These are phyloP conservation scores for Lachnellula hyalina DNA, from an alignment of 2,329 filamentous ascomycete species.

Conservation along the genomic window DNA sequence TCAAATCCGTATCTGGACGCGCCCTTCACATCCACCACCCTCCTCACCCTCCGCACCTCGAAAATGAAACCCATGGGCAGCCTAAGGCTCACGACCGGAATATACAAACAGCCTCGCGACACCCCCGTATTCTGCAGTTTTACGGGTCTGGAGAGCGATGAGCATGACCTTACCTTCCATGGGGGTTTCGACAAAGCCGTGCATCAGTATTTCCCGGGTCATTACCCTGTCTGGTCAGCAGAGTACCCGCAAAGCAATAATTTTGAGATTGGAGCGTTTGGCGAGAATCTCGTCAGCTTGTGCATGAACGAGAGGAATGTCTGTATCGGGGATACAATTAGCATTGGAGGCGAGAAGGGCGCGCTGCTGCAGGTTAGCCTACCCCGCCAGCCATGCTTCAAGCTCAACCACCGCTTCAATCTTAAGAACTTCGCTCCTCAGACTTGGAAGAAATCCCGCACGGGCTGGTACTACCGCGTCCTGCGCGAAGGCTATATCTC, in stretches of 20 bases:
- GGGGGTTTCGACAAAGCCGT: slow-evolving; percentile 60
- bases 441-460: slow-evolving; percentile 51
- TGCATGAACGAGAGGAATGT: slow-evolving; percentile 59
- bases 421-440: slow-evolving; percentile 56
- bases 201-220: slow-evolving; percentile 49
- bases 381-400: slow-evolving; percentile 61
- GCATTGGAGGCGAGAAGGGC: slow-evolving; percentile 39
- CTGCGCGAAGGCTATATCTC: slow-evolving; percentile 48
- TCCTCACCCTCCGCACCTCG: slow-evolving; percentile 53
- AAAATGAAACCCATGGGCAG: slow-evolving; percentile 50
- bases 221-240: slow-evolving; percentile 50
- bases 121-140: slow-evolving; percentile 16
- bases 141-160: slow-evolving; percentile 50
- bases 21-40: slow-evolving; percentile 26
- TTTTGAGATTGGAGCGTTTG: slow-evolving; percentile 56
- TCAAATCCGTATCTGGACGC: slow-evolving; percentile 12
- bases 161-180: slow-evolving; percentile 58
- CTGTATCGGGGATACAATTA: slow-evolving; percentile 58
- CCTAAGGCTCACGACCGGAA: slow-evolving; percentile 48
- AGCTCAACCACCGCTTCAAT: slow-evolving; percentile 62
- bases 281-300: slow-evolving; percentile 56
- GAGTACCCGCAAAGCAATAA: slow-evolving; percentile 47
- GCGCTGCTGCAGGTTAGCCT: slow-evolving; percentile 54
- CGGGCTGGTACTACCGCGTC: slow-evolving; percentile 63
- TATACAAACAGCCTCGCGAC: slow-evolving; percentile 31